Evolutionary conservation across 2,329 filamentous ascomycete species (phyloP).

Genomic region (Colletotrichum sp.): DNA sequence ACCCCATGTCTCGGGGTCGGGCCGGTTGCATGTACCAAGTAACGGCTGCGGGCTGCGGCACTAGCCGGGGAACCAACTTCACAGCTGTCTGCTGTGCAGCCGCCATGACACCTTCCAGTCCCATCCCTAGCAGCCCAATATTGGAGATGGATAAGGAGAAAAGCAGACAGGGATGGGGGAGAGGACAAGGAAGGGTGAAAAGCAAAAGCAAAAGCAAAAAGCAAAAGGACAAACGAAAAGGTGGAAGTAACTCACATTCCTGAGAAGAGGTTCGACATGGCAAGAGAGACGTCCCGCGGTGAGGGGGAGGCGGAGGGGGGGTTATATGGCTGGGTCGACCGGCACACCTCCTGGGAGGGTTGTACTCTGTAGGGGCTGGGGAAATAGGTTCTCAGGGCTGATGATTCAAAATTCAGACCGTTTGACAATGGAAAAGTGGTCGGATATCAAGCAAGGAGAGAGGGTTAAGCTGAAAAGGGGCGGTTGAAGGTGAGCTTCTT

Average conservation of each 20-base stretch:
- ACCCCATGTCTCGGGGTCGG: constrained; percentile 14
- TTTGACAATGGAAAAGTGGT: constrained; percentile 16
- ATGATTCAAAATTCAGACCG: constrained; percentile 10
- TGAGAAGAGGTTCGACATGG: constrained; percentile 67
- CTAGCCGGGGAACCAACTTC: constrained; percentile 17
- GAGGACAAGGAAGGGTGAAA: background rate
- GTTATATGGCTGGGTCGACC: constrained; percentile 9
- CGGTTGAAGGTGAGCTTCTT: constrained; percentile 23
- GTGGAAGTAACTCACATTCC: constrained; percentile 59
- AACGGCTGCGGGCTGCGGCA: constrained; percentile 11
- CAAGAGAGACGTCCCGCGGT: constrained; percentile 25
- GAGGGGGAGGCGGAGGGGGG: constrained; percentile 25
- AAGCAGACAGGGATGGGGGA: background rate
- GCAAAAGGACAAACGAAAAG: constrained; percentile 14
- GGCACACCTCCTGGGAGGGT: constrained; percentile 5
- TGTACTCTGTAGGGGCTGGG: constrained; percentile 14
- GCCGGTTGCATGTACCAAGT: constrained; percentile 13
- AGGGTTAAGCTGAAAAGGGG: constrained; percentile 22
- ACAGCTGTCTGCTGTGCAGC: constrained; percentile 19
- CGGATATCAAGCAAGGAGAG: constrained; percentile 21
- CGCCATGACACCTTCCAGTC: background rate
- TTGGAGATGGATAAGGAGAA: background rate
- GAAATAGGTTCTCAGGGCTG: constrained; percentile 7
- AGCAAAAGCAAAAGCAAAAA: background rate
- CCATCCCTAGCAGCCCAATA: background rate